These are phyloP conservation scores for Erysimum cheiranthoides DNA, from an alignment of 345 rosid species.

Conservation along the genomic window DNA sequence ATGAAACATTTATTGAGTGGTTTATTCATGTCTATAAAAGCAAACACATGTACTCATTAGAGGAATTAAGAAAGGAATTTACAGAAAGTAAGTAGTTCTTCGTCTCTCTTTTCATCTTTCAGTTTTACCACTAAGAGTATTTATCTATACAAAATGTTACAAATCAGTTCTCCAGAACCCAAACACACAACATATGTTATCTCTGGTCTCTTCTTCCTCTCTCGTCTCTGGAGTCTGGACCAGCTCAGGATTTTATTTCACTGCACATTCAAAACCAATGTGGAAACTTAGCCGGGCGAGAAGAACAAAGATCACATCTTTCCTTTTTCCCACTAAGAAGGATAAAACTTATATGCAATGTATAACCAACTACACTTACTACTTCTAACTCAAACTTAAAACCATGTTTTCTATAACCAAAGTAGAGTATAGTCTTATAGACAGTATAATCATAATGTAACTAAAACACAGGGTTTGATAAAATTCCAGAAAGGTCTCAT, in stretches of 20 bases:
- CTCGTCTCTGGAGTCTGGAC: not conserved
- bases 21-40: too few relatives aligned
- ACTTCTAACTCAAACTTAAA: not conserved
- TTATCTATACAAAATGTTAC: constrained; percentile 33
- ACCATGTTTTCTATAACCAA: not conserved
- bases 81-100: not conserved
- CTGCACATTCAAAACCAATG: constrained; percentile 29
- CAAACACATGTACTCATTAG: too few relatives aligned
- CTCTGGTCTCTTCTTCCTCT: not conserved
- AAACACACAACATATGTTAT: constrained; percentile 15
- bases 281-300: too few relatives aligned
- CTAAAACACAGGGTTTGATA: too few relatives aligned
- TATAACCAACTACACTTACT: not conserved
- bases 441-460: not conserved
- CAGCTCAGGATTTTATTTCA: constrained; percentile 26
- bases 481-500: too few relatives aligned
- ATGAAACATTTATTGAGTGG: too few relatives aligned
- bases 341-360: too few relatives aligned
- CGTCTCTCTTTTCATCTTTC: not conserved
- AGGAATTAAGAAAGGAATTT: not conserved
- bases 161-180: constrained; percentile 1
- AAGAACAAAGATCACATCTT: too few relatives aligned
- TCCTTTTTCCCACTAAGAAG: too few relatives aligned
- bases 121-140: too few relatives aligned
- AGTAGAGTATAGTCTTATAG: too few relatives aligned